These are phyloP conservation scores for Sugiyamaella americana DNA, from an alignment of 805 yeast genomes.

Conservation along the genomic window DNA sequence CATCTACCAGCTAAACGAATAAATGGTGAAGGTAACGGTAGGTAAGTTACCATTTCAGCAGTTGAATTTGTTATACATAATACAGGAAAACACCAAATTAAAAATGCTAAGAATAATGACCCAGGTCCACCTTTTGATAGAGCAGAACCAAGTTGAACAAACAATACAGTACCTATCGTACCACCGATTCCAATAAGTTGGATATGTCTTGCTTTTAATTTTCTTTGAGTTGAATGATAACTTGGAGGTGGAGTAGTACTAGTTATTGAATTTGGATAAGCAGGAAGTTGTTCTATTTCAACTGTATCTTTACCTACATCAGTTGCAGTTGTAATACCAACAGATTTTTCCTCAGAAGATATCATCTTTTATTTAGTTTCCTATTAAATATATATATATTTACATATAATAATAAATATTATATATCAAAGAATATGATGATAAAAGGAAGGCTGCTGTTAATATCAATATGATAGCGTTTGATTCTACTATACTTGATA, in stretches of 20 bases:
- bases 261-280: not conserved
- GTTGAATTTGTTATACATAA: conserved; percentile 60
- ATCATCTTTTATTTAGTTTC: not conserved
- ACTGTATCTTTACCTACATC: not conserved
- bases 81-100: conserved; percentile 65
- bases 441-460: too few relatives aligned
- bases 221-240: conserved; percentile 38
- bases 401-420: too few relatives aligned
- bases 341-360: not conserved
- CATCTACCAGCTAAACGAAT: conserved; percentile 68
- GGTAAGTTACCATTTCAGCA: conserved; percentile 73
- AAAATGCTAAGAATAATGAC: conserved; percentile 56
- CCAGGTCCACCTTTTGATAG: conserved; percentile 66
- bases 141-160: conserved; percentile 64
- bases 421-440: too few relatives aligned
- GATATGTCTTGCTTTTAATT: conserved; percentile 61
- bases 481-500: too few relatives aligned
- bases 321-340: not conserved
- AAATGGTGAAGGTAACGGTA: conserved; percentile 74
- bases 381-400: too few relatives aligned
- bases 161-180: conserved; percentile 74
- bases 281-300: not conserved
- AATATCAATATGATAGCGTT: too few relatives aligned
- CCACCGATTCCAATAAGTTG: conserved; percentile 78
- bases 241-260: conserved; percentile 12